Conservation (phyloP, 345 rosid species). For the Microthlaspi erraticum region DNA sequence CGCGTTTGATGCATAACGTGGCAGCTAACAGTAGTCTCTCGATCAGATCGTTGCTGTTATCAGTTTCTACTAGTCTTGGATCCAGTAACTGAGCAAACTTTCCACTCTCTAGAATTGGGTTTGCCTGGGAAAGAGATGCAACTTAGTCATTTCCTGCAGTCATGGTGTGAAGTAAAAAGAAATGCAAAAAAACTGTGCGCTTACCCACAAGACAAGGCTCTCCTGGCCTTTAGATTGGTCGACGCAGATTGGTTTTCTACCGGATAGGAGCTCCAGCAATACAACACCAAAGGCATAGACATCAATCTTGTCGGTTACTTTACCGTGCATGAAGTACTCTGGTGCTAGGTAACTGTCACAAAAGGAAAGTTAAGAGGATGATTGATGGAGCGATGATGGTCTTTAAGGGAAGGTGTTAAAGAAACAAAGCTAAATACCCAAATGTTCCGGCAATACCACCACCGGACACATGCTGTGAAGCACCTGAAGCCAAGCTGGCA, state of each 20-base stretch:
- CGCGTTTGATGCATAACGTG: conserved; percentile 70
- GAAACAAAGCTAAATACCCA: conserved; percentile 57
- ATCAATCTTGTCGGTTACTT: conserved; percentile 89
- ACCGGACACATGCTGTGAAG: conserved; percentile 55
- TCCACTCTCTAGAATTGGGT: conserved; percentile 73
- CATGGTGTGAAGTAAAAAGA: conserved; percentile 1
- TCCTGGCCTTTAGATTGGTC: conserved; percentile 70
- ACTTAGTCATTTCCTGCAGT: conserved; percentile 17
- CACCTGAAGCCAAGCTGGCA: conserved; percentile 61
- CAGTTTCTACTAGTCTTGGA: conserved; percentile 61
- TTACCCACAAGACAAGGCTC: conserved; percentile 98
- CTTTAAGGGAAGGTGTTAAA: conserved; percentile 21
- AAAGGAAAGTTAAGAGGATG: conserved; percentile 19
- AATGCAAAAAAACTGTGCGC: conserved; percentile 28
- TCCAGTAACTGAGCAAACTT: conserved; percentile 72
- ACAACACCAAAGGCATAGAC: conserved; percentile 96
- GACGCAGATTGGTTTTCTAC: conserved; percentile 78
- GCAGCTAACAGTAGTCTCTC: conserved; percentile 88
- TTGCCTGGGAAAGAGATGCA: conserved; percentile 61
- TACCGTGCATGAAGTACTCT: conserved; percentile 93
- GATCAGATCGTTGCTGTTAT: conserved; percentile 50
- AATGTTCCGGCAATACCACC: conserved; percentile 90
- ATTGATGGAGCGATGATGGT: neutral
- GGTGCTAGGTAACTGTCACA: conserved; percentile 93
- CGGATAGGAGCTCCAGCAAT: conserved; percentile 88